A percentile compares a stretch with the other conserved stretches of the same genome.
These are phyloP conservation scores for Penicillium brasilianum DNA, from an alignment of 2,329 filamentous ascomycete species.

Conservation along the genomic window DNA sequence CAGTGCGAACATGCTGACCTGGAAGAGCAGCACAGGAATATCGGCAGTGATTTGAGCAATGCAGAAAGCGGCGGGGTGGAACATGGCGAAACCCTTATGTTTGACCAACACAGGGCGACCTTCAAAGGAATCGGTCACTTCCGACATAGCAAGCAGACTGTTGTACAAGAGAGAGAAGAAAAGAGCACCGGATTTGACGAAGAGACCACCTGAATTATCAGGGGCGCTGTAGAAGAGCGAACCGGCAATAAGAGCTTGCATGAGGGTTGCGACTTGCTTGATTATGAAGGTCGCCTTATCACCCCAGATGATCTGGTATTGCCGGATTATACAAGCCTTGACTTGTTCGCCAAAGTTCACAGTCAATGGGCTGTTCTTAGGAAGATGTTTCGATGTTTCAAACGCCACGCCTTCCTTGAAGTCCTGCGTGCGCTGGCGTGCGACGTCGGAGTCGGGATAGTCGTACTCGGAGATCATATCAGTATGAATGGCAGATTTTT, in stretches of 20 bases:
- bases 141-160: conserved; percentile 66
- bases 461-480: conserved; percentile 62
- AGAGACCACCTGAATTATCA: conserved; percentile 62
- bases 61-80: conserved; percentile 57
- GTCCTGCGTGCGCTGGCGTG: conserved; percentile 55
- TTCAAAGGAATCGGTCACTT: conserved; percentile 67
- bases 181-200: conserved; percentile 66
- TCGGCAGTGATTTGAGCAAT: conserved; percentile 55
- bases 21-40: conserved; percentile 62
- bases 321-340: conserved; percentile 60
- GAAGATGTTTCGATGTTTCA: conserved; percentile 62
- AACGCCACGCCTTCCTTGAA: conserved; percentile 60
- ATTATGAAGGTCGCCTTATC: conserved; percentile 68
- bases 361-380: conserved; percentile 61
- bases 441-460: conserved; percentile 58
- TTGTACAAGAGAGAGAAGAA: conserved; percentile 70
- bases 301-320: conserved; percentile 69
- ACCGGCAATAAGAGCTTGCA: conserved; percentile 66
- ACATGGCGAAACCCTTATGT: conserved; percentile 63
- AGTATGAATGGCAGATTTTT: conserved; percentile 56
- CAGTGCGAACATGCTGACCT: conserved; percentile 63
- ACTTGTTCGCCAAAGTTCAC: conserved; percentile 62
- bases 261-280: conserved; percentile 63
- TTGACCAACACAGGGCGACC: conserved; percentile 65
- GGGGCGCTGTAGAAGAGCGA: conserved; percentile 72